Conservation (phyloP, 164 flowering plant genomes). For the Paratinospora sagittata region DNA sequence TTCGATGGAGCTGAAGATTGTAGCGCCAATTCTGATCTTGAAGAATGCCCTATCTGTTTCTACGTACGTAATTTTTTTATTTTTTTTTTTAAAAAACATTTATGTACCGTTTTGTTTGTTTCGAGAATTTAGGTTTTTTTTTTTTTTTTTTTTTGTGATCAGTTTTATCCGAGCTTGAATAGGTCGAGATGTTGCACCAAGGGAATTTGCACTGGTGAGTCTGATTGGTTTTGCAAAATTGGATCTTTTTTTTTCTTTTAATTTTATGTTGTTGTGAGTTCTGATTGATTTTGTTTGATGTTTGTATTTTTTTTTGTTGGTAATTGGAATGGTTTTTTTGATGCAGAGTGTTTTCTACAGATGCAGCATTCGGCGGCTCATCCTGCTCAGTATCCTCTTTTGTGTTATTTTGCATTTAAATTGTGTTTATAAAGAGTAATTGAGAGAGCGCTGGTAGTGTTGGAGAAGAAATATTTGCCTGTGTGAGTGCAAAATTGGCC, state of each 20-base stretch:
- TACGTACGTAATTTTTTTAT: constrained; percentile 22
- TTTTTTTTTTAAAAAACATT: no score
- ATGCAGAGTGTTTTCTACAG: constrained; percentile 36
- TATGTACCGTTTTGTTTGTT: no score
- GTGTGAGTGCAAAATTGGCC: no score
- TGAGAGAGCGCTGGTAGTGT: no score
- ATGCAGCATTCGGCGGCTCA: constrained; percentile 26
- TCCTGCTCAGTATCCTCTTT: constrained; percentile 29
- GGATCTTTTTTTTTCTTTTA: no score
- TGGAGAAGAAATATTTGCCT: no score
- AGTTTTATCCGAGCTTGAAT: constrained; percentile 33
- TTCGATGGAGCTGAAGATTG: constrained; percentile 29
- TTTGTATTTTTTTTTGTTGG: not conserved
- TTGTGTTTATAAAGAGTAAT: no score
- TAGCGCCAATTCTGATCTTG: constrained; percentile 23
- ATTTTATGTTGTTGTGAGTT: no score
- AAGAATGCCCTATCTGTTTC: constrained; percentile 38
- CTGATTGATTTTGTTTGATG: not conserved
- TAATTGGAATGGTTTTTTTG: constrained; percentile 6
- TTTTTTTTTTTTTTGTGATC: constrained; percentile 12
- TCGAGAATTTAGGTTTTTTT: no score
- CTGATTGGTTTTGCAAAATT: no score
- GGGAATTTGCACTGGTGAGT: constrained; percentile 33
- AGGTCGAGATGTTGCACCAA: constrained; percentile 33
- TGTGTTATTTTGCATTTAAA: not conserved